Evolutionary conservation across 2,329 filamentous ascomycete genomes (phyloP).

Genomic region (Amphichorda felina): DNA sequence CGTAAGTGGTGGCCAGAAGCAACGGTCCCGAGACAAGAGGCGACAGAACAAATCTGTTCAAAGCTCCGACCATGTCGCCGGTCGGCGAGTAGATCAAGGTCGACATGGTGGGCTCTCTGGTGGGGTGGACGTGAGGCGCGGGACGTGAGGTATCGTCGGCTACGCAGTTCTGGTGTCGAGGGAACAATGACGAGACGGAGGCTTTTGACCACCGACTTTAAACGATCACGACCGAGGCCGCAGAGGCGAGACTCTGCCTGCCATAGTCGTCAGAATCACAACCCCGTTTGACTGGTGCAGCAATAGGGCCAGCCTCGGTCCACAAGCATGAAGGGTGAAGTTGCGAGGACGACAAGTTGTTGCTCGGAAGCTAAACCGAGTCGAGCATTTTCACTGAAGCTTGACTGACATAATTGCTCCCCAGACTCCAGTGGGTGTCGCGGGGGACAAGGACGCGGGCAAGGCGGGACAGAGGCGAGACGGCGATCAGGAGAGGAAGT

Average conservation of each 20-base stretch:
- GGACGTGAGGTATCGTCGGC: too few species aligned
- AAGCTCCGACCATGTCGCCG: slow-evolving; percentile 3
- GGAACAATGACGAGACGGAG: too few species aligned
- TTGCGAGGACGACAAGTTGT: too few species aligned
- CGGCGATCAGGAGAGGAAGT: too few species aligned
- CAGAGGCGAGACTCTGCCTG: too few species aligned
- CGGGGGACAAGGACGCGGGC: too few species aligned
- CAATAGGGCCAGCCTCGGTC: too few species aligned
- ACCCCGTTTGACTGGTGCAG: too few species aligned
- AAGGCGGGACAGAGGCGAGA: too few species aligned
- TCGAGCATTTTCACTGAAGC: background rate
- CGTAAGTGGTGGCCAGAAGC: slow-evolving; percentile 6
- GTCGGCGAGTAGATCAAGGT: slow-evolving; percentile 10
- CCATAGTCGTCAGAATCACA: background rate
- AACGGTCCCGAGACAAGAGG: slow-evolving; percentile 9
- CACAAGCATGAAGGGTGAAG: too few species aligned
- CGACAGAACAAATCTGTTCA: slow-evolving; percentile 6
- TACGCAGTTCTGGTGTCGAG: too few species aligned
- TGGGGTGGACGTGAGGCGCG: background rate
- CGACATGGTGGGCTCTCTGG: slow-evolving; percentile 9
- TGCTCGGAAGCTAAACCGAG: slow-evolving; percentile 4
- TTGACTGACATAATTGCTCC: background rate
- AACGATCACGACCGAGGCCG: background rate
- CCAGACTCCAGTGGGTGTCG: too few species aligned
- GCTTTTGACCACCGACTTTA: background rate